Evolutionary conservation across 2,329 filamentous ascomycete species (phyloP).

Genomic region (Alternaria dauci): DNA sequence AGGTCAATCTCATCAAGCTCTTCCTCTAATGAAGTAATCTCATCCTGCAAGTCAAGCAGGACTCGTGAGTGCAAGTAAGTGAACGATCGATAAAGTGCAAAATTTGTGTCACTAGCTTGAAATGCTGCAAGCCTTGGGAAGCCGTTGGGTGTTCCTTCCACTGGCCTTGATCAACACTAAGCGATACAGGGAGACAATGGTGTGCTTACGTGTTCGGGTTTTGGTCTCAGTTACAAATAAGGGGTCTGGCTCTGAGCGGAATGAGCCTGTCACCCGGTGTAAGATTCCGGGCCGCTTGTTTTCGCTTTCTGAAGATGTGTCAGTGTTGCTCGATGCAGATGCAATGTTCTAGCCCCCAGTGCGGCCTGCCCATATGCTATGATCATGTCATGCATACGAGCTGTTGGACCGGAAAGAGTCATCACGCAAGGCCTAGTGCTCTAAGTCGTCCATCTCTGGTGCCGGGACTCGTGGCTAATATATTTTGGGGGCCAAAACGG

Average conservation of each 20-base stretch:
- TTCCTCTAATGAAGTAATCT: slow-evolving; percentile 49
- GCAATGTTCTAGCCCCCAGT: neutral
- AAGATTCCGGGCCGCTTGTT: slow-evolving; percentile 38
- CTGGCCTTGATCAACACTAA: slow-evolving; percentile 25
- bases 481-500: slow-evolving; percentile 24
- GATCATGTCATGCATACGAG: slow-evolving; percentile 4
- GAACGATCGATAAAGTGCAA: slow-evolving; percentile 53
- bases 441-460: neutral
- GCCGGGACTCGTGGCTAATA: neutral
- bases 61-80: slow-evolving; percentile 52
- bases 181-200: neutral
- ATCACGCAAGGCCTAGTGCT: neutral
- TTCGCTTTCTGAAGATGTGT: slow-evolving; percentile 27
- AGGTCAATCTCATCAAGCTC: slow-evolving; percentile 49
- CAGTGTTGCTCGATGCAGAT: slow-evolving; percentile 12
- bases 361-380: neutral
- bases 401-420: neutral
- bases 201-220: slow-evolving; percentile 43
- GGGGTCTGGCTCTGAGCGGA: slow-evolving; percentile 43
- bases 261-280: slow-evolving; percentile 40
- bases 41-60: slow-evolving; percentile 50
- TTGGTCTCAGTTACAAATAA: slow-evolving; percentile 41
- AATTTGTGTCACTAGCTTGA: slow-evolving; percentile 52
- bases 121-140: slow-evolving; percentile 52
- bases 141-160: slow-evolving; percentile 51